Evolutionary conservation across 495 filamentous ascomycete genomes (phyloP).

Genomic region (Parachaetomium inaequale): DNA sequence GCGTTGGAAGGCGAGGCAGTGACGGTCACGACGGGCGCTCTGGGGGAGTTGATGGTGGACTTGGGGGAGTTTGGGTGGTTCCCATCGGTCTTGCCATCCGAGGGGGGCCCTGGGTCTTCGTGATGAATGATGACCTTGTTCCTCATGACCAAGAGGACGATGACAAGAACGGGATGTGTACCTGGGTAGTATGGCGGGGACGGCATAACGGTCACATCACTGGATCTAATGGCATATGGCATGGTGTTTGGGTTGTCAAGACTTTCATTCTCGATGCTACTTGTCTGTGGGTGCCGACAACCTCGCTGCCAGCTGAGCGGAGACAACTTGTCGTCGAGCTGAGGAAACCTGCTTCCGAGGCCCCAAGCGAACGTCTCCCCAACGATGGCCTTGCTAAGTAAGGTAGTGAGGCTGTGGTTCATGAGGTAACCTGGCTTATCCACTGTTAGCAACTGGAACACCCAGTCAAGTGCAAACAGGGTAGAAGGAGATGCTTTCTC

Average conservation of each 20-base stretch:
- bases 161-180: slow-evolving; percentile 6
- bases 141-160: no score
- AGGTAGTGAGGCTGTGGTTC: neutral
- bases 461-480: slow-evolving; percentile 10
- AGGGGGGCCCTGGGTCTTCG: slow-evolving; percentile 37
- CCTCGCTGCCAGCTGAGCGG: neutral
- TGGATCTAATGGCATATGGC: neutral
- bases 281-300: no score
- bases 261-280: neutral
- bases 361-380: neutral
- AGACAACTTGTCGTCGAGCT: neutral
- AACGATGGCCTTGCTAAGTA: no score
- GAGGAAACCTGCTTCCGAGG: no score
- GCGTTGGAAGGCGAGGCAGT: slow-evolving; percentile 67
- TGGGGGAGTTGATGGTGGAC: slow-evolving; percentile 70
- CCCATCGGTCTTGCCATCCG: slow-evolving; percentile 54
- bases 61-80: slow-evolving; percentile 74
- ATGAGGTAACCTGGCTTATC: neutral
- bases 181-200: neutral
- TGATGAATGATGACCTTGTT: slow-evolving; percentile 13
- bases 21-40: slow-evolving; percentile 55
- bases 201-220: neutral
- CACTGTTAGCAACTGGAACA: slow-evolving; percentile 25
- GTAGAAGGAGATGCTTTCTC: slow-evolving; percentile 39
- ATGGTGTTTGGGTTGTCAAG: neutral